Base-by-base conservation (phyloP, 2,329 filamentous ascomycete species). In the Alternaria ethzedia region DNA sequence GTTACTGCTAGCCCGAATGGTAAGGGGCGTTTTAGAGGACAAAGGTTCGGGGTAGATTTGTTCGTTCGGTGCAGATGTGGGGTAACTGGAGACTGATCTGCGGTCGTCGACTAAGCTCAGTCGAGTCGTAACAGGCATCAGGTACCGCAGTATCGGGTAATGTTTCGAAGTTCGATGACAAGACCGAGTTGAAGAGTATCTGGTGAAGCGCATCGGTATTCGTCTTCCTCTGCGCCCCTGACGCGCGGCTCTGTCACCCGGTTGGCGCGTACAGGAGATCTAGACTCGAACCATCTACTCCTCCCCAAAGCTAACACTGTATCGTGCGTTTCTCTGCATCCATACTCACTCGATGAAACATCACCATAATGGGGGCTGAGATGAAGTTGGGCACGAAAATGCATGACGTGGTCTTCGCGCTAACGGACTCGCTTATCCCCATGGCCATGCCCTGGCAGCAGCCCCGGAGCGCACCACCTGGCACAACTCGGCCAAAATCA, bases 21-120 rank as follows among this genome's bases (percentile, higher is more conserved):
- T 51, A 51, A 5, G 28, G 3, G 20, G 36, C 21, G 5, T 41
- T 15, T 23, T 2, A 36, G 49, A 41, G 15, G 49, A 52, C 32
- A 32, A 52, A 23, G 20, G 23, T n/a, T 23, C 9, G 5, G 49
- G 49, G 32, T 52, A n/a, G 28, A 52, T 36, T 4, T 32, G 36
- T 21, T 21, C 23, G 32, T 46, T 55, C 36, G 57, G 47, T 20
- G 25, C 47, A 17, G 47, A 20, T 52, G 47, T 43, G 49, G 49
- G 49, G 49, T 41, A 47, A 15, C 20, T n/a, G 26, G 13, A 11
- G 6, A 41, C 43, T 41, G 36, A 41, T 41, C 36, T 41, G 36
- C 43, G 58, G 56, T 50, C 52, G 26, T 32, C 46, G 61, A 64
- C 49, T 64, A 64, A 44, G 43, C 46, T 25, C 10, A 36, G 43